Base-by-base conservation (phyloP, 129 eudicot genomes). In the Saussurea involucrata region DNA sequence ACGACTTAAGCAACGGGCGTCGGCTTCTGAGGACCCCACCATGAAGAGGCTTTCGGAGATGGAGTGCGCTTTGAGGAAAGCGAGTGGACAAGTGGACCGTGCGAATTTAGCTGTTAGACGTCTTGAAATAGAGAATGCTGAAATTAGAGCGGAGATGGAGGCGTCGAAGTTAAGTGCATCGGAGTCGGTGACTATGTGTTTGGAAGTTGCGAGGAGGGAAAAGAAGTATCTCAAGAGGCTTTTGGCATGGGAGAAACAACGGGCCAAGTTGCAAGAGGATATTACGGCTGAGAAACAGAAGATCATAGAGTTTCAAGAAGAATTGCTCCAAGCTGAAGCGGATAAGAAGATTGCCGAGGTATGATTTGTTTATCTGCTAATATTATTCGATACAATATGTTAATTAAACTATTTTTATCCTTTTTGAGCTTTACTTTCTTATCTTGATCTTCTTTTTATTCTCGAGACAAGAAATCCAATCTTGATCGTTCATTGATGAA, bases 151-250 rank as follows among this genome's bases (percentile, higher is more conserved):
- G 22, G 96, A 92, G 70, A 89, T 86, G 86, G 92, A 87, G 87
- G 95, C 95, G 61, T 85, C 89, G 6, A 92, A 89, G 20, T 64
- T 92, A 49, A 89, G 95, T 84, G 89, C 96, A 0, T 85, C 97
- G 34, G 97, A 92, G 77, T 92, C 97, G 1, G 87, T 82, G 63
- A 84, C 78, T n/a, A 72, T 81, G 28, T 85, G 88, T 53, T 74
- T 84, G 46, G 91, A 88, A 63, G 84, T 84, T 77, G 88, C 89
- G 27, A 89, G 82, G 76, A 87, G 91, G 82, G 97, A 92, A 79
- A 92, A 92, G 77, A 92, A 92, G 83, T 78, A 77, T 66, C 82
- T 85, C 24, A 92, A 89, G 86, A 89, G 75, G 85, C 89, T 92
- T 42, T 63, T 82, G 74, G 88, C 88, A 3, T 92, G 92, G 96